phyloP scores from a whole-genome alignment of 768 basidiomycete genomes.

The Psilocybe cyanescens region DNA sequence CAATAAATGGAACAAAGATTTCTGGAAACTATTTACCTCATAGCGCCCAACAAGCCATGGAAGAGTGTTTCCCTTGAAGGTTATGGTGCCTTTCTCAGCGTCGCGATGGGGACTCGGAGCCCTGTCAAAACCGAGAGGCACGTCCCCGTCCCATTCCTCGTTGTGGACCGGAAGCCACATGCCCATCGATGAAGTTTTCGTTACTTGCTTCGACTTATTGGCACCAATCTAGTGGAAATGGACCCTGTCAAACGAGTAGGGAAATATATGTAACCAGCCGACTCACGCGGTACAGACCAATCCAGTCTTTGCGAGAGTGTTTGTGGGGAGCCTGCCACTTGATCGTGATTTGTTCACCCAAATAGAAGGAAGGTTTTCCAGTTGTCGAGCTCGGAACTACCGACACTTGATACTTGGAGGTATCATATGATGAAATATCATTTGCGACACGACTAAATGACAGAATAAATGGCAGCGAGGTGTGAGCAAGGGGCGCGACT shows the following conservation, averaged over 20 bases:
- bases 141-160: slow-evolving; percentile 93
- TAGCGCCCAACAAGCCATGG: slow-evolving; percentile 89
- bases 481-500: background rate
- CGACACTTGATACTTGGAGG: slow-evolving; percentile 75
- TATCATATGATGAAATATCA: slow-evolving; percentile 81
- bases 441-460: slow-evolving; percentile 70
- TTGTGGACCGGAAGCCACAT: slow-evolving; percentile 93
- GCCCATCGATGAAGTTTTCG: slow-evolving; percentile 82
- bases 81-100: slow-evolving; percentile 62
- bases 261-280: slow-evolving; percentile 6
- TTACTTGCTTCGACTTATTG: slow-evolving; percentile 82
- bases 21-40: slow-evolving; percentile 59
- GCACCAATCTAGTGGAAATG: slow-evolving; percentile 69
- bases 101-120: slow-evolving; percentile 41
- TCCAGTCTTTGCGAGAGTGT: slow-evolving; percentile 95
- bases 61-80: slow-evolving; percentile 78
- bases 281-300: slow-evolving; percentile 85
- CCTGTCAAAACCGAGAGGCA: slow-evolving; percentile 54
- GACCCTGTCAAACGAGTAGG: background rate
- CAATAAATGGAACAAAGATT: slow-evolving; percentile 6
- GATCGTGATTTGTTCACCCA: slow-evolving; percentile 88
- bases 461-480: slow-evolving; percentile 1
- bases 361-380: slow-evolving; percentile 69
- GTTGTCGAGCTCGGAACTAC: slow-evolving; percentile 53
- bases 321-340: slow-evolving; percentile 85